phyloP scores from a whole-genome alignment of 768 basidiomycete species.

The Mycena kentingensis region DNA sequence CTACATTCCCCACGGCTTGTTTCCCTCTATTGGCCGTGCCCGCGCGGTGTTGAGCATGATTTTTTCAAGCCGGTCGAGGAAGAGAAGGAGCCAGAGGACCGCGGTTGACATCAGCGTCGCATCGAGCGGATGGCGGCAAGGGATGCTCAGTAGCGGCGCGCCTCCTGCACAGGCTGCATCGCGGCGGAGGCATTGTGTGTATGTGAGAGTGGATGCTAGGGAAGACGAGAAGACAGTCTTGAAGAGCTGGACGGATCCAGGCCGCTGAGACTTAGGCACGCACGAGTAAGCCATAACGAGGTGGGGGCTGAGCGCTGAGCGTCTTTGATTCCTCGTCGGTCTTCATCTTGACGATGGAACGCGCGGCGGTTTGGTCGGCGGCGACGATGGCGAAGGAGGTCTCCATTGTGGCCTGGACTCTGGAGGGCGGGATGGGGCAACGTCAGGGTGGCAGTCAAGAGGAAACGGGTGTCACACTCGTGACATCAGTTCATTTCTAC shows the following conservation, averaged over 20 bases:
- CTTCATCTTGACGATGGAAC: constrained; percentile 98
- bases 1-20: constrained; percentile 61
- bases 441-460: too few species aligned
- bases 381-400: constrained; percentile 91
- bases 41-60: constrained; percentile 36
- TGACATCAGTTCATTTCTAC: too few species aligned
- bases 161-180: constrained; percentile 5
- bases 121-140: constrained; percentile 33
- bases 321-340: constrained; percentile 91
- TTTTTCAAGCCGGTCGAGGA: constrained; percentile 40
- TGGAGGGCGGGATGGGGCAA: too few species aligned
- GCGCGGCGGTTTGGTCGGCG: constrained; percentile 83
- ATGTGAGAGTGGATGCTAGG: constrained; percentile 12
- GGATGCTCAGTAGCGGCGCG: constrained; percentile 17
- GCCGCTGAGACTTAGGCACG: too few species aligned
- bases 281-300: constrained; percentile 94
- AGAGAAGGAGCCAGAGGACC: constrained; percentile 30
- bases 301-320: constrained; percentile 85
- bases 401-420: constrained; percentile 85
- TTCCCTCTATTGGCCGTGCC: constrained; percentile 51
- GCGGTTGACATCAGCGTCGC: constrained; percentile 12
- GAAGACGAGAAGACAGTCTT: constrained; percentile 32
- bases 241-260: too few species aligned
- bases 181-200: constrained; percentile 9
- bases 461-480: too few species aligned